Evolutionary conservation across 352 stramenopile species (phyloP), one percentile per base, ranked within the genome.

Genomic region (Pythium periplocum): DNA sequence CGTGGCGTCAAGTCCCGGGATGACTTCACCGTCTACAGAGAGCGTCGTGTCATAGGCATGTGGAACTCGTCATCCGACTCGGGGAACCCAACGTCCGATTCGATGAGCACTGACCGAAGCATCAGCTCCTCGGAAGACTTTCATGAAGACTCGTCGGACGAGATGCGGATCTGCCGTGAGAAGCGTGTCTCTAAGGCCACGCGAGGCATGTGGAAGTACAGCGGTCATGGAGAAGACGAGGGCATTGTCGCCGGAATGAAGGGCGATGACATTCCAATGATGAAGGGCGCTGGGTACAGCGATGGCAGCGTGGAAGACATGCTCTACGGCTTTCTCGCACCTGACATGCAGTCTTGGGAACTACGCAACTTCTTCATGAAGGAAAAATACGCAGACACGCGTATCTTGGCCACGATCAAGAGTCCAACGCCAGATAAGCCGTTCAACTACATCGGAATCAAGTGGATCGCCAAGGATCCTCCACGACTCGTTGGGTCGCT

Each of bases 391-490:
- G 71, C 73, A 4, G 76, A 81, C 44, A 53, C 75, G 4, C 59
- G 66, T 1, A 64, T 86, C n/a, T 45, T 83, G 32, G 69, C 71
- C 4, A 71, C 53, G 39, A 62, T 85, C 10, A 35, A 66, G 39
- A 40, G 55, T 2, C 68, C 75, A 11, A 71, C 55, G 2, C 34
- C 39, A 1, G 40, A 56, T 35, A 65, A 86, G 49, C 72, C 69
- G 32, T 78, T 68, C 55, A 64, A 60, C 11, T 86, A 76, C 51
- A 52, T 81, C 8, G 68, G 57, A 3, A 47, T 83, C 52, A 86
- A 83, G 48, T 86, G 75, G 75, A 77, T 82, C 56, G 71, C 68
- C 0, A 78, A 76, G 48, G 72, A 83, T 43, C 53, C 72, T 8
- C 64, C 74, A 11, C 62, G 48, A 5, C 40, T 76, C 12, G 48